A percentile compares a stretch with the other conserved stretches of the same genome.
Evolutionary conservation across 495 filamentous ascomycete species (phyloP).

Genomic region (Talaromyces wortmannii): DNA sequence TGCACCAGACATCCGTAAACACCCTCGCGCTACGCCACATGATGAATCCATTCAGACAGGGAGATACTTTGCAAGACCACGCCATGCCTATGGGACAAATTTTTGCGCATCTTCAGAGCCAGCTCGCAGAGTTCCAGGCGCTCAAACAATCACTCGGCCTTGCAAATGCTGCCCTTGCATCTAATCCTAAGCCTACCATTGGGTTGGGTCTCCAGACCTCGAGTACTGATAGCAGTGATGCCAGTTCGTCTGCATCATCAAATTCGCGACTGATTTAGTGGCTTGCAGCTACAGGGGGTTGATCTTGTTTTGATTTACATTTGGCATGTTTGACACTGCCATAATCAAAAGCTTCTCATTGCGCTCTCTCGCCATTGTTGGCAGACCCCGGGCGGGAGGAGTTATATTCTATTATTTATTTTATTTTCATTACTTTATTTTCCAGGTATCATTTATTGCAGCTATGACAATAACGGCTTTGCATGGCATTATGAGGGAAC

Average conservation of each 20-base stretch:
- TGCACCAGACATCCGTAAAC: slow-evolving; percentile 51
- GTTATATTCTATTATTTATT: not conserved
- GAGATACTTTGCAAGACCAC: slow-evolving; percentile 38
- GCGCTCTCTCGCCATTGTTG: too few relatives aligned
- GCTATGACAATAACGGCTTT: not conserved
- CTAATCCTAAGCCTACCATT: slow-evolving; percentile 13
- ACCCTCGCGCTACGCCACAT: slow-evolving; percentile 62
- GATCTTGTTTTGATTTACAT: slow-evolving; percentile 2
- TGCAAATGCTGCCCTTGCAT: slow-evolving; percentile 15
- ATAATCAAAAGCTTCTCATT: too few relatives aligned
- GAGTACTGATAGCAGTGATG: slow-evolving; percentile 12
- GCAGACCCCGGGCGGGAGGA: not conserved
- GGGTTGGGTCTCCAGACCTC: slow-evolving; percentile 9
- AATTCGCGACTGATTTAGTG: not conserved
- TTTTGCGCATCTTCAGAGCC: slow-evolving; percentile 36
- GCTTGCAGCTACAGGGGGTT: not conserved
- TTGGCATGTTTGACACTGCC: not conserved
- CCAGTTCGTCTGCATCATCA: slow-evolving; percentile 26
- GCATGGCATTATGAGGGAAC: not conserved
- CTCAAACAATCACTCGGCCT: slow-evolving; percentile 39
- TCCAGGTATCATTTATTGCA: not conserved
- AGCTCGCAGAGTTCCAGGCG: slow-evolving; percentile 43
- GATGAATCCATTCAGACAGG: slow-evolving; percentile 42
- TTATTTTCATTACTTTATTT: slow-evolving; percentile 4
- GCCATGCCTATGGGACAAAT: slow-evolving; percentile 47